These are phyloP conservation scores for Phaffomyces antillensis DNA, from an alignment of 805 yeast species.

Conservation along the genomic window DNA sequence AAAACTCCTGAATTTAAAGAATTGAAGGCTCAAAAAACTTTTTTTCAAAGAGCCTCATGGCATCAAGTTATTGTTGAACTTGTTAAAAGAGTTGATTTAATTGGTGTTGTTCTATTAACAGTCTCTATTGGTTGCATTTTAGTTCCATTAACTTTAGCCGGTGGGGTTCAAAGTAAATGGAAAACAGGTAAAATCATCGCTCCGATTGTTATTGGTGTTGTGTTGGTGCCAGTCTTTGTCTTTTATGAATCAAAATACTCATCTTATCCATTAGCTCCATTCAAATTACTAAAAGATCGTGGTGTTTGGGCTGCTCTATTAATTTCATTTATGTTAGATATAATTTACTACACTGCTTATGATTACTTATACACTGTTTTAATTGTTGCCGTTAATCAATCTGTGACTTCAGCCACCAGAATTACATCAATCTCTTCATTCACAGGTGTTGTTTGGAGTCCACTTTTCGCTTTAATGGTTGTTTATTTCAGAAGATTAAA, in stretches of 20 bases:
- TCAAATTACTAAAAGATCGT: conserved; percentile 51
- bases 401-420: conserved; percentile 54
- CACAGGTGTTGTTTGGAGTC: conserved; percentile 52
- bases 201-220: conserved; percentile 63
- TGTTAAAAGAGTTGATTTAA: conserved; percentile 59
- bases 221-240: conserved; percentile 48
- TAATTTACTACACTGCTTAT: conserved; percentile 62
- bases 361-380: conserved; percentile 64
- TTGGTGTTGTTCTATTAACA: conserved; percentile 52
- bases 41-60: conserved; percentile 31
- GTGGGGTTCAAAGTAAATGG: conserved; percentile 55
- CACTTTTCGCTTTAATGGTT: conserved; percentile 48
- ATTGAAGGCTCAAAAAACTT: conserved; percentile 33
- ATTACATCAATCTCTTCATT: conserved; percentile 55
- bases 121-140: conserved; percentile 56
- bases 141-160: conserved; percentile 72
- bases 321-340: conserved; percentile 51
- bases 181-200: conserved; percentile 52
- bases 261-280: conserved; percentile 57
- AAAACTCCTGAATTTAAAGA: conserved; percentile 44
- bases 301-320: conserved; percentile 68
- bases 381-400: conserved; percentile 54
- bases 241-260: conserved; percentile 55
- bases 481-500: conserved; percentile 43
- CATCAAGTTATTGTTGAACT: conserved; percentile 27